Evolutionary conservation across 306 rosid species (phyloP).

Genomic region (Castanea mollissima): DNA sequence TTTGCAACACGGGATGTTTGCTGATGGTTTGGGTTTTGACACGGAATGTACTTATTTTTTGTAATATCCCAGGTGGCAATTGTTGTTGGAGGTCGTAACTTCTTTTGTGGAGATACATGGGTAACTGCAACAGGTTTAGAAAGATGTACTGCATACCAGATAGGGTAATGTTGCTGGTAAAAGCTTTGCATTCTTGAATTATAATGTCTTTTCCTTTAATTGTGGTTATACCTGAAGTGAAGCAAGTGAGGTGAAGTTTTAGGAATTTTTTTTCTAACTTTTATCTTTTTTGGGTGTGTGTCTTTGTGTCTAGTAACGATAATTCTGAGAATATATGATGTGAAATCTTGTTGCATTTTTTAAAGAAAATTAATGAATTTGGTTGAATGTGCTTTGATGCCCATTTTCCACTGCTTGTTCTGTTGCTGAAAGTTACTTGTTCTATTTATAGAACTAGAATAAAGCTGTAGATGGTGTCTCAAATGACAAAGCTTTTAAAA

Average conservation of each 20-base stretch:
- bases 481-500: background rate
- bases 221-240: background rate
- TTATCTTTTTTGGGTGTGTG: too few species aligned
- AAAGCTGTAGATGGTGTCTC: background rate
- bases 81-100: conserved; percentile 93
- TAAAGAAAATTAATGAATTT: background rate
- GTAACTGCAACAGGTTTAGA: conserved; percentile 81
- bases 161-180: conserved; percentile 59
- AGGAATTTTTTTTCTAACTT: background rate
- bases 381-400: background rate
- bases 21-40: conserved; percentile 16
- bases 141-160: conserved; percentile 90
- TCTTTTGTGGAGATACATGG: conserved; percentile 96
- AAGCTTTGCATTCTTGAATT: background rate
- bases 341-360: background rate
- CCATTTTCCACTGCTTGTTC: background rate
- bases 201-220: background rate
- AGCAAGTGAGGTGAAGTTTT: background rate
- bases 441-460: background rate
- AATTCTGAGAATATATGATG: background rate
- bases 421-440: background rate
- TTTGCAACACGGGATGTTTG: conserved; percentile 1
- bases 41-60: conserved; percentile 20
- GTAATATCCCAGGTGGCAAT: conserved; percentile 68
- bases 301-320: background rate